A percentile compares a stretch with the other conserved stretches of the same genome.
phyloP scores from a whole-genome alignment of 768 basidiomycete genomes.

The Lactarius deliciosus region DNA sequence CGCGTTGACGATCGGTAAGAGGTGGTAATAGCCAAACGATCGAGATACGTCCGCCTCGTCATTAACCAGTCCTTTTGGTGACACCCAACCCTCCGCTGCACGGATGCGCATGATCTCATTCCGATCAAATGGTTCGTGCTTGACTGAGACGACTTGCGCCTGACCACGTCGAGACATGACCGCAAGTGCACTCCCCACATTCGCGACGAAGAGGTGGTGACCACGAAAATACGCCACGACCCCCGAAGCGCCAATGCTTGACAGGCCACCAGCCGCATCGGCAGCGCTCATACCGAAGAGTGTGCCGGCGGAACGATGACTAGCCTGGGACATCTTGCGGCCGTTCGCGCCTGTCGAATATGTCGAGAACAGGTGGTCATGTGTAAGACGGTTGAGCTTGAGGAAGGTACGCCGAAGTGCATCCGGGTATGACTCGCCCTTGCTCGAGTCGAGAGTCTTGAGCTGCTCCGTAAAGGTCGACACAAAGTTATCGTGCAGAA shows the following conservation, averaged over 20 bases:
- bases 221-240: constrained; percentile 83
- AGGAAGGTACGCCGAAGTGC: constrained; percentile 88
- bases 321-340: constrained; percentile 76
- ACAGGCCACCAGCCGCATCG: constrained; percentile 41
- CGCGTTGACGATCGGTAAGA: constrained; percentile 88
- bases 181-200: constrained; percentile 84
- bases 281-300: constrained; percentile 40
- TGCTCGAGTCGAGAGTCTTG: constrained; percentile 40
- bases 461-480: constrained; percentile 61
- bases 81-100: constrained; percentile 91
- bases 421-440: constrained; percentile 59
- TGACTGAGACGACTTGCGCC: constrained; percentile 69
- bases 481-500: constrained; percentile 78
- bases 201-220: constrained; percentile 83
- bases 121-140: constrained; percentile 89
- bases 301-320: constrained; percentile 27
- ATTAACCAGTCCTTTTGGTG: constrained; percentile 85
- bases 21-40: constrained; percentile 89
- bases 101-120: constrained; percentile 86
- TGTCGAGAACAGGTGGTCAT: constrained; percentile 58
- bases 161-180: constrained; percentile 79
- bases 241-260: constrained; percentile 76
- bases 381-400: constrained; percentile 76
- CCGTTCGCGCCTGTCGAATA: constrained; percentile 34
- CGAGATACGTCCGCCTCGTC: constrained; percentile 91